Evolutionary conservation across 345 rosid genomes (phyloP).

Genomic region (Excoecaria cochinchinensis): DNA sequence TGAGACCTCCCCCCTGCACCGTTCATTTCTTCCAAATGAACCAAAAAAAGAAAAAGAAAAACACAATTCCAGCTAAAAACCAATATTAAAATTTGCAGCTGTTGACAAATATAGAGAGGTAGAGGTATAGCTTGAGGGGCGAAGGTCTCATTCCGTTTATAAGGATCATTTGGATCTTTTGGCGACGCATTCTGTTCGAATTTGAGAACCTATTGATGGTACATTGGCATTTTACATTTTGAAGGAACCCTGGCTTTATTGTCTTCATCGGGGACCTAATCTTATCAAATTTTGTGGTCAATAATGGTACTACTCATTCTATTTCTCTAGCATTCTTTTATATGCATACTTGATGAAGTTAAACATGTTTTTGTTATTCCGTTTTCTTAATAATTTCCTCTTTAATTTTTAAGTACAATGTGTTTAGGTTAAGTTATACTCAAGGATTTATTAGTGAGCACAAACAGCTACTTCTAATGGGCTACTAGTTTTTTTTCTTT

Average conservation of each 20-base stretch:
- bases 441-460: not conserved
- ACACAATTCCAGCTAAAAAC: no score
- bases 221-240: constrained; percentile 15
- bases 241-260: constrained; percentile 29
- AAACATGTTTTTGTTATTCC: not conserved
- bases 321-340: not conserved
- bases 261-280: constrained; percentile 29
- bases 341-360: not conserved
- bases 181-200: not conserved
- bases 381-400: not conserved
- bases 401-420: not conserved
- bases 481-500: not conserved
- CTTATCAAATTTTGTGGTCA: constrained; percentile 14
- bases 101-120: not conserved
- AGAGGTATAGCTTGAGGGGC: not conserved
- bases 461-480: not conserved
- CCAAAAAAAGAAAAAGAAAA: no score
- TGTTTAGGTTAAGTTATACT: not conserved
- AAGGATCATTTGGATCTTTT: constrained; percentile 3
- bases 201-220: not conserved
- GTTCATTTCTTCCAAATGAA: no score
- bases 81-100: no score
- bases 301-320: constrained; percentile 33
- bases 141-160: not conserved
- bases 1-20: constrained; percentile 3